phyloP scores from a whole-genome alignment of 129 eudicot genomes.

The Centella asiatica region DNA sequence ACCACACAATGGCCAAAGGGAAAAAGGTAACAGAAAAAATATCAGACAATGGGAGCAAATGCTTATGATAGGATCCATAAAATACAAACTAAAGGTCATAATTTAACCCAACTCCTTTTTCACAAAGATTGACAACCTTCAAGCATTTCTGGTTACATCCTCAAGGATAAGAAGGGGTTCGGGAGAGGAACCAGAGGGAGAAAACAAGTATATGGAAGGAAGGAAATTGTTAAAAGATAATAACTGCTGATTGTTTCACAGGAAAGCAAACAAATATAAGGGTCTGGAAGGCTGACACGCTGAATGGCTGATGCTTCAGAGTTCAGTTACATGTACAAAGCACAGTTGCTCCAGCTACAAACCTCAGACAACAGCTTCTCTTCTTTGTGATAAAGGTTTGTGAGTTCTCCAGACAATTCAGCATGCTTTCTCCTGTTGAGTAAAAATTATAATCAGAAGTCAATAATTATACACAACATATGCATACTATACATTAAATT shows the following conservation, averaged over 20 bases:
- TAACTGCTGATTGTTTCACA: neutral
- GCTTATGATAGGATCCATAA: neutral
- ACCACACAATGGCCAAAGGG: neutral
- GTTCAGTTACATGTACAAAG: neutral
- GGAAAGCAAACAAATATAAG: neutral
- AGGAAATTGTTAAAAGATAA: too few species aligned
- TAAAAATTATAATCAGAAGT: conserved; percentile 2
- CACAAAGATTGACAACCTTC: too few species aligned
- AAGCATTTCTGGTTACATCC: neutral
- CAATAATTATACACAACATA: neutral
- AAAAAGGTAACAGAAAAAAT: neutral
- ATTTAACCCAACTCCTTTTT: neutral
- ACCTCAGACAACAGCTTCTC: conserved; percentile 93
- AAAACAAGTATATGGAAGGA: too few species aligned
- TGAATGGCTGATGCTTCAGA: neutral
- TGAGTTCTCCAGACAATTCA: conserved; percentile 88
- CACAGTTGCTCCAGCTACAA: conserved; percentile 13
- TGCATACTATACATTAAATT: too few species aligned
- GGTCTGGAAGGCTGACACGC: neutral
- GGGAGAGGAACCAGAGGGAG: neutral
- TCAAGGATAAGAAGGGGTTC: neutral
- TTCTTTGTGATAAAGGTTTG: conserved; percentile 77
- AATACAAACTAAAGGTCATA: too few species aligned
- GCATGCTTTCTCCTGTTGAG: conserved; percentile 90
- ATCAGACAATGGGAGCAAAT: neutral